A percentile compares a stretch with the other conserved stretches of the same genome.
These are phyloP conservation scores for Ogataea trehaloabstinens DNA, from an alignment of 805 yeast species.

Conservation along the genomic window DNA sequence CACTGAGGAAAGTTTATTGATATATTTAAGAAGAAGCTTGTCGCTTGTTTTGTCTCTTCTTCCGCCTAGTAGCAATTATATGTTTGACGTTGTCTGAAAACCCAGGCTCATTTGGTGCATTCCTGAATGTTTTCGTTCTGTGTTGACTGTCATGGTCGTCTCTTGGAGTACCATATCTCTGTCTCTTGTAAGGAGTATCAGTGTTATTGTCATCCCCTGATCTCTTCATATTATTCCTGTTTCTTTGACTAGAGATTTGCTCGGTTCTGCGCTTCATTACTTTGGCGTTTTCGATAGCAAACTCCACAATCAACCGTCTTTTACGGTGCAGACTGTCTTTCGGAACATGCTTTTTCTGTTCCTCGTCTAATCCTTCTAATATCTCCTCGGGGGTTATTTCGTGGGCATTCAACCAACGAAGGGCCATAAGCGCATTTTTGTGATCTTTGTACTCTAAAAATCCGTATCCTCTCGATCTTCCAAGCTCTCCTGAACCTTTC, in stretches of 20 bases:
- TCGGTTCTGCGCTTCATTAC: conserved; percentile 90
- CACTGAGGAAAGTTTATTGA: conserved; percentile 37
- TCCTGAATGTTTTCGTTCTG: no score
- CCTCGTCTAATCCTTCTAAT: conserved; percentile 64
- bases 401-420: conserved; percentile 96
- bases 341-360: conserved; percentile 56
- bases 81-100: conserved; percentile 58
- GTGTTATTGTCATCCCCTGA: conserved; percentile 20
- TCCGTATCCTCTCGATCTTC: conserved; percentile 96
- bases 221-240: conserved; percentile 28
- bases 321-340: conserved; percentile 50
- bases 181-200: conserved; percentile 24
- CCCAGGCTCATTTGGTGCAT: no score
- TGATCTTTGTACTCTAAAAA: conserved; percentile 92
- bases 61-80: conserved; percentile 68
- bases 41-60: conserved; percentile 47
- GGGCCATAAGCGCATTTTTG: conserved; percentile 88
- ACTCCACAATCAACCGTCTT: conserved; percentile 86
- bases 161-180: no score
- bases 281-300: conserved; percentile 93
- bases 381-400: conserved; percentile 73
- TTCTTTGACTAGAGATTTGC: conserved; percentile 38
- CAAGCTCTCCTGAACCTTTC: conserved; percentile 80
- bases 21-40: conserved; percentile 5
- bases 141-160: no score